These are phyloP conservation scores for Clitopilus hobsonii DNA, from an alignment of 768 basidiomycete species.

Conservation along the genomic window DNA sequence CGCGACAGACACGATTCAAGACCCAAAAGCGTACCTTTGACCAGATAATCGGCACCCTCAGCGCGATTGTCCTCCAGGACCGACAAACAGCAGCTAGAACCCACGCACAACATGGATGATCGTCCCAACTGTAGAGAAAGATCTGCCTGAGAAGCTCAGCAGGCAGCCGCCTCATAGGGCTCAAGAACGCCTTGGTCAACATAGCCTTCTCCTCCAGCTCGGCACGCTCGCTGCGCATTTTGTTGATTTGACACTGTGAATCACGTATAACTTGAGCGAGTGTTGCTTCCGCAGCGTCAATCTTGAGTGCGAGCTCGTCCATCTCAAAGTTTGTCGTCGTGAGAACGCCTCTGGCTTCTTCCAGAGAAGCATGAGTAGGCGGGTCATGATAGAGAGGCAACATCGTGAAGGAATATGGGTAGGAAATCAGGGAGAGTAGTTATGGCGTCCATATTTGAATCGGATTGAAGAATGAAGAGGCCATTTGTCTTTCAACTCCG, in stretches of 20 bases:
- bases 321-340: constrained; percentile 25
- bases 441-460: constrained; percentile 5
- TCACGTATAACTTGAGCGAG: constrained; percentile 58
- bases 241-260: constrained; percentile 46
- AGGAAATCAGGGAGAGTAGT: neutral
- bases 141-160: constrained; percentile 70
- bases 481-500: constrained; percentile 13
- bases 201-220: constrained; percentile 43
- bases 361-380: constrained; percentile 50
- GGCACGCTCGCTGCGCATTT: constrained; percentile 45
- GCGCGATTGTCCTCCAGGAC: constrained; percentile 60
- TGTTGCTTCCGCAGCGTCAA: constrained; percentile 47
- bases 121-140: constrained; percentile 65
- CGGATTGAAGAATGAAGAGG: constrained; percentile 9
- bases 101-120: constrained; percentile 74
- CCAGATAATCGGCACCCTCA: constrained; percentile 70
- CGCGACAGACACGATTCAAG: neutral
- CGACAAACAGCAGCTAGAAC: constrained; percentile 64
- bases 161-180: constrained; percentile 69
- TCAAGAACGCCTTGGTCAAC: constrained; percentile 58
- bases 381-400: constrained; percentile 42
- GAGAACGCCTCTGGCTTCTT: constrained; percentile 48
- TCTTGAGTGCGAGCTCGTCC: constrained; percentile 36
- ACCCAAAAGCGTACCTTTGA: constrained; percentile 48
- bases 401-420: constrained; percentile 18